Percentiles rank a stretch among this genome's conserved stretches.
phyloP scores from a whole-genome alignment of 257 asterid genomes.

The Penstemon newberryi region DNA sequence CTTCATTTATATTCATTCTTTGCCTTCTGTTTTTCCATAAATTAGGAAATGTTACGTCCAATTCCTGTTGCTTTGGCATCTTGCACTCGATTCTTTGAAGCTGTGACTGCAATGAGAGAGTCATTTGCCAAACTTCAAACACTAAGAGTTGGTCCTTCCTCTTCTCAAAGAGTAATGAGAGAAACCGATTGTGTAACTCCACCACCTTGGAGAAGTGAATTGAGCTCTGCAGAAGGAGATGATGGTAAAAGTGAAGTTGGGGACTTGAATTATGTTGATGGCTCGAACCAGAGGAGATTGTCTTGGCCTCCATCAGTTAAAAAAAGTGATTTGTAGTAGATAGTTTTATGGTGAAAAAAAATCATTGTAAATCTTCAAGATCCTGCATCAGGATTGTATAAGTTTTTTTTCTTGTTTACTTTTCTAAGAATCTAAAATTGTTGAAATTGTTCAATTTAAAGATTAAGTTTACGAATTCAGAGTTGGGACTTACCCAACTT shows the following conservation, averaged over 20 bases:
- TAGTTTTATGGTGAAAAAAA: no score
- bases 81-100: conserved; percentile 94
- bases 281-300: conserved; percentile 52
- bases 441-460: no score
- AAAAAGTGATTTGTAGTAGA: conserved; percentile 28
- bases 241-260: conserved; percentile 15
- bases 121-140: conserved; percentile 83
- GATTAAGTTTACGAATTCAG: no score
- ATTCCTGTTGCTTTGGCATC: conserved; percentile 98
- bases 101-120: conserved; percentile 96
- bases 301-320: conserved; percentile 71
- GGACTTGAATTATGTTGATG: conserved; percentile 39
- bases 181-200: conserved; percentile 77
- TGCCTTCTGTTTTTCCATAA: conserved; percentile 1
- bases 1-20: no score
- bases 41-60: conserved; percentile 94
- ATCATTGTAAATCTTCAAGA: no score
- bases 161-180: conserved; percentile 42
- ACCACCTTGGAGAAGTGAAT: conserved; percentile 71
- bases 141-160: conserved; percentile 71
- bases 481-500: no score
- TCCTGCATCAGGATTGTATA: no score
- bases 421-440: no score
- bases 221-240: conserved; percentile 63
- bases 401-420: no score